Base-by-base conservation (phyloP, 2,329 filamentous ascomycete species). In the Microdochium trichocladiopsis region DNA sequence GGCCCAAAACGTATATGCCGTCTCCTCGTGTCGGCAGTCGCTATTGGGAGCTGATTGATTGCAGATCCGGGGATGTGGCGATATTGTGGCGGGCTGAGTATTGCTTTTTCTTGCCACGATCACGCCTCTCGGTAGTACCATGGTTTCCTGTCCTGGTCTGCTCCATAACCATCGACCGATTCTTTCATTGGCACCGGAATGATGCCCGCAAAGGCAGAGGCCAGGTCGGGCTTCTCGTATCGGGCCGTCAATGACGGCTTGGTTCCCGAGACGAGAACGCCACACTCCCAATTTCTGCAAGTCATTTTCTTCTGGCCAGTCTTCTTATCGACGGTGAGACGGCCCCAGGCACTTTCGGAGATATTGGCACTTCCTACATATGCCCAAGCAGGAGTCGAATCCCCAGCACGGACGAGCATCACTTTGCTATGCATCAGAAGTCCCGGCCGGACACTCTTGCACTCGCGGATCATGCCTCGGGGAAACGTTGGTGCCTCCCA, bases 261-360 rank as follows among this genome's bases (percentile, higher is more conserved):
- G 18, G 16, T 45, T 23, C 14, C 73, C 10, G 85, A 83, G 41
- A 96, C 66, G 23, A 97, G 61, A 1, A 99, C 88, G 33, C 94
- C 94, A 63, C 91, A 96, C 70, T 97, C 94, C 92, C 93, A 97
- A 67, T 97, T 99, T 51, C 88, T 84, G 67, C 88, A 91, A 56
- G 80, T 91, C 56, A 97, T 76, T 67, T 90, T 95, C 12, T 83
- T 80, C 55, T 80, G 69, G 55, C 85, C 85, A 2, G 82, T 86
- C 8, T 66, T 70, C 58, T 79, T 83, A 61, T 95, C 86, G 61
- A 84, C 84, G 51, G 85, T 81, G 25, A 96, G 70, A 48, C 22
- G 36, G n/a, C 21, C 24, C 48, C 94, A 99, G 25, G 94, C 94
- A 65, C 88, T 92, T 68, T 96, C 91, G 0, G 91, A 95, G 25